Conservation (phyloP, 768 basidiomycete genomes). For the Coprinopsis cinerea region DNA sequence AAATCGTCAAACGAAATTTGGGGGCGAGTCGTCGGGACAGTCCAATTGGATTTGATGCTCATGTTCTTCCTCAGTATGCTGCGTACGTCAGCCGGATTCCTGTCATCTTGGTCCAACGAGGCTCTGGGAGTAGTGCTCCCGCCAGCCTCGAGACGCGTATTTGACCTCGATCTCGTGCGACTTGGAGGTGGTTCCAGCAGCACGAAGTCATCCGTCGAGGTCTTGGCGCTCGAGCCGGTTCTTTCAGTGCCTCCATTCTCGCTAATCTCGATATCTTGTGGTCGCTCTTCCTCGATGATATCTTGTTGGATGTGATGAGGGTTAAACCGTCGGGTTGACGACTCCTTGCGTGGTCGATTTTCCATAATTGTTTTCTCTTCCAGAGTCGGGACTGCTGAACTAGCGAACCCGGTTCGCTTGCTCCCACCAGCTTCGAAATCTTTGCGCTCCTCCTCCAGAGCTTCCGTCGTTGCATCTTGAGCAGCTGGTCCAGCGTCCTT, state of each 20-base stretch:
- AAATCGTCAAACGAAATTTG: slow-evolving; percentile 72
- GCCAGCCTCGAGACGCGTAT: slow-evolving; percentile 41
- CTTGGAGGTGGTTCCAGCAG: too few species aligned
- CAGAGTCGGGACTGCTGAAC: slow-evolving; percentile 58
- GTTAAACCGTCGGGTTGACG: slow-evolving; percentile 14
- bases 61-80: slow-evolving; percentile 50
- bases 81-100: slow-evolving; percentile 38
- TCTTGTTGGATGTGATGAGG: slow-evolving; percentile 5
- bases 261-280: slow-evolving; percentile 2
- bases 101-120: slow-evolving; percentile 44
- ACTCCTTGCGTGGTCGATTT: slow-evolving; percentile 30
- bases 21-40: slow-evolving; percentile 62
- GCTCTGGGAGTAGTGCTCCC: slow-evolving; percentile 43
- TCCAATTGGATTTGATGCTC: slow-evolving; percentile 53
- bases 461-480: slow-evolving; percentile 34
- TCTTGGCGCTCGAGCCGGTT: neutral
- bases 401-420: slow-evolving; percentile 51
- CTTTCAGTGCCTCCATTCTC: slow-evolving; percentile 5
- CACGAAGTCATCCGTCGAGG: neutral
- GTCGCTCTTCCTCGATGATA: slow-evolving; percentile 6
- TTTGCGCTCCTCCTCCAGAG: slow-evolving; percentile 43
- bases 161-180: too few species aligned
- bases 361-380: slow-evolving; percentile 64
- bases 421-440: slow-evolving; percentile 48
- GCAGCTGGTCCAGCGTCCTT: slow-evolving; percentile 30